Evolutionary conservation across 257 asterid species (phyloP), one percentile per base, ranked within the genome.

Genomic region (Capsicum chinense): DNA sequence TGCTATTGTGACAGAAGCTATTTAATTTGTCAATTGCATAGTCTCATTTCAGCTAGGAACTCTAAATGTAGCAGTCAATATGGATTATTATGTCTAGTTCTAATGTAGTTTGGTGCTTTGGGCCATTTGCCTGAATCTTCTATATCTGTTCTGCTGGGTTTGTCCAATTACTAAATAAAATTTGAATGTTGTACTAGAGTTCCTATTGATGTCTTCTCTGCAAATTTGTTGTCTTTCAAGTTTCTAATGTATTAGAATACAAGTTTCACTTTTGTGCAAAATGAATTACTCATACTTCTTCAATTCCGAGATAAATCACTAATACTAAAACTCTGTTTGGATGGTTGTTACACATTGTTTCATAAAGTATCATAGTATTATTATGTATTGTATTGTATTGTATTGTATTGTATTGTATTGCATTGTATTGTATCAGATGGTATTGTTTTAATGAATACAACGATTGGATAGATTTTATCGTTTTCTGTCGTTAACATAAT

Each of bases 261-360:
- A 76, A 19, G 13, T 74, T 0, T 74, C 21, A 50, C 13, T 50
- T 73, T 19, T 21, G 44, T 50, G 60, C 44, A 1, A 73, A 73
- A 73, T 73, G n/a, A 73, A 48, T 73, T 19, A 73, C 50, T 35
- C 74, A 73, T 19, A 48, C 80, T 73, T 73, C 14, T 73, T 50
- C 26, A 33, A 21, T 74, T 33, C 39, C 17, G 47, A 74, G 47
- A 74, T 50, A 74, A 52, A 74, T 2, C 81, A 21, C 47, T 21
- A 47, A 21, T 74, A 60, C 59, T 10, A 60, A 39, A 39, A 39
- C 44, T 39, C 44, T 39, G 44, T 3, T 39, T 39, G 44, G 44
- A 39, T 39, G 44, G 44, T 39, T 39, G 44, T 39, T 39, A 39
- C 44, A 39, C 44, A 39, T 39, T 39, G 44, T 39, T 39, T 39